Conservation (phyloP, 1,139 yeast genomes). For the Pichia sp. region DNA sequence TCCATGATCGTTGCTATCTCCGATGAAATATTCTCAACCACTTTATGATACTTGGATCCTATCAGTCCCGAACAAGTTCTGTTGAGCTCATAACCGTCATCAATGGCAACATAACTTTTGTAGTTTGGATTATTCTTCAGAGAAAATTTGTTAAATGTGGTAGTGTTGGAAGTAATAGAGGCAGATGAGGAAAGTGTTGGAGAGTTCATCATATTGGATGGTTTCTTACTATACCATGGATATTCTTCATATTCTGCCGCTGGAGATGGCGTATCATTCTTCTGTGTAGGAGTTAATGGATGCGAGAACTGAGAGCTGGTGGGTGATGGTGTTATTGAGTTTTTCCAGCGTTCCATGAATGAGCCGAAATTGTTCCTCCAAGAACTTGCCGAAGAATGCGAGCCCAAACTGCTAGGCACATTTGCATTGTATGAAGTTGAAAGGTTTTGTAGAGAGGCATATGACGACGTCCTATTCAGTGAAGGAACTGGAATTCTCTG, state of each 20-base stretch:
- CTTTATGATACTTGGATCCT: constrained; percentile 1
- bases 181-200: constrained; percentile 6
- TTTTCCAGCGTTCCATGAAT: constrained; percentile 23
- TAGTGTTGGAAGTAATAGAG: constrained; percentile 4
- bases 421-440: constrained; percentile 25
- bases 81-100: constrained; percentile 5
- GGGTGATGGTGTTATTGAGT: constrained; percentile 12
- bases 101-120: constrained; percentile 3
- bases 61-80: constrained; percentile 3
- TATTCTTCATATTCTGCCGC: constrained; percentile 39
- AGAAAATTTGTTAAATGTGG: constrained; percentile 1
- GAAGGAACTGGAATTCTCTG: constrained; percentile 17
- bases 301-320: constrained; percentile 6
- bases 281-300: constrained; percentile 3
- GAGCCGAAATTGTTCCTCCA: constrained; percentile 27
- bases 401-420: constrained; percentile 8
- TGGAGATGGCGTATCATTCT: constrained; percentile 34
- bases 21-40: constrained; percentile 3
- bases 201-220: neutral
- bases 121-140: constrained; percentile 3
- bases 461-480: constrained; percentile 24
- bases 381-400: constrained; percentile 18
- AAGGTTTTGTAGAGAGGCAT: constrained; percentile 27
- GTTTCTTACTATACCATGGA: constrained; percentile 26
- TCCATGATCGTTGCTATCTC: constrained; percentile 11